These are phyloP conservation scores for Saccharomycopsis guyanensis DNA, from an alignment of 805 yeast species.

Conservation along the genomic window DNA sequence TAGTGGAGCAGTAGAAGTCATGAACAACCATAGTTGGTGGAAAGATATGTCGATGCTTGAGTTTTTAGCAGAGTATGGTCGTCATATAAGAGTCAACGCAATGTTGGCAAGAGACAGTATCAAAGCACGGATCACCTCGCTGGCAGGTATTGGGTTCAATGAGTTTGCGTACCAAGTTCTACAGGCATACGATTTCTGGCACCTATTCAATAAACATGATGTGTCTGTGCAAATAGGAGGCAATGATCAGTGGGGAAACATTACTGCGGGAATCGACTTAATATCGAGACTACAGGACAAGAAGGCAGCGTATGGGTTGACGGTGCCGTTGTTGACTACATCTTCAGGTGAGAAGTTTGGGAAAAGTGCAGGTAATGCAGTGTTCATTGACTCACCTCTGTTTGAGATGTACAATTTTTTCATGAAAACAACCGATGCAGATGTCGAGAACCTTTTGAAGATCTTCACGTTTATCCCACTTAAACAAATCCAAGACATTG, in stretches of 20 bases:
- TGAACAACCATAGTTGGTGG: slow-evolving; percentile 86
- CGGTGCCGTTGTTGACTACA: slow-evolving; percentile 85
- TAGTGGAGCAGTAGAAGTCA: slow-evolving; percentile 32
- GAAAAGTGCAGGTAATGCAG: slow-evolving; percentile 94
- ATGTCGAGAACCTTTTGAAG: slow-evolving; percentile 59
- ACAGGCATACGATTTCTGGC: slow-evolving; percentile 92
- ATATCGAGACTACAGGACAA: slow-evolving; percentile 48
- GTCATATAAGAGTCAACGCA: slow-evolving; percentile 68
- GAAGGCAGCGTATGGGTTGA: slow-evolving; percentile 56
- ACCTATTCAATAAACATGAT: slow-evolving; percentile 48
- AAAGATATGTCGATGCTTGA: slow-evolving; percentile 62
- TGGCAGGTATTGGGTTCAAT: slow-evolving; percentile 80
- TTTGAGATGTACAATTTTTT: slow-evolving; percentile 83
- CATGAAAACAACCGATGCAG: slow-evolving; percentile 70
- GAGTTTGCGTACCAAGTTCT: slow-evolving; percentile 90
- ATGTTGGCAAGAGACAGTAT: slow-evolving; percentile 90
- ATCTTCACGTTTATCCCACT: slow-evolving; percentile 75
- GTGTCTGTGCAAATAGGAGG: slow-evolving; percentile 88
- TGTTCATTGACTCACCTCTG: slow-evolving; percentile 81
- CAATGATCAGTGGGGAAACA: slow-evolving; percentile 97
- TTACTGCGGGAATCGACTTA: slow-evolving; percentile 90
- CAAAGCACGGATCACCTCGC: slow-evolving; percentile 59
- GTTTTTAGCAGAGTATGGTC: slow-evolving; percentile 71
- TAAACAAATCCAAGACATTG: slow-evolving; percentile 44
- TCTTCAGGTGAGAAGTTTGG: slow-evolving; percentile 92